These are phyloP conservation scores for Bullera alba DNA, from an alignment of 768 basidiomycete species.

Conservation along the genomic window DNA sequence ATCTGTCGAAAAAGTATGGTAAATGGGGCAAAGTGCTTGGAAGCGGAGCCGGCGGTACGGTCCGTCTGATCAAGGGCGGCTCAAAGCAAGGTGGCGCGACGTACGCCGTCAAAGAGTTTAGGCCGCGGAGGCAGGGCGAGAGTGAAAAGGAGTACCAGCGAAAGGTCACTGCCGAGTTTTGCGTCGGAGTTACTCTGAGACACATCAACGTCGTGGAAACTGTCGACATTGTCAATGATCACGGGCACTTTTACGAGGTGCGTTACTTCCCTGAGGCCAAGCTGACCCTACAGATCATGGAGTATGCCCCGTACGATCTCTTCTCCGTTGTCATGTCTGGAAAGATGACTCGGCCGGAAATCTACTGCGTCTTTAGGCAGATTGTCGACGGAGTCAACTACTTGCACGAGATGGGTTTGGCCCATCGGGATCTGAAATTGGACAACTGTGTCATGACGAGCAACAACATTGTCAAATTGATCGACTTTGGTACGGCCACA, in stretches of 20 bases:
- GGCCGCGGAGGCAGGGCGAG: conserved; percentile 81
- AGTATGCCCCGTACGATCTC: conserved; percentile 95
- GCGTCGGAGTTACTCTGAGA: conserved; percentile 74
- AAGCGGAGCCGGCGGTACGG: conserved; percentile 95
- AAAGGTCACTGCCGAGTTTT: conserved; percentile 98
- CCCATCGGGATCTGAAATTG: conserved; percentile 96
- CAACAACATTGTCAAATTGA: conserved; percentile 90
- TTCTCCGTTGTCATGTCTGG: conserved; percentile 99
- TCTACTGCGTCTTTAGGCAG: conserved; percentile 98
- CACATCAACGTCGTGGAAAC: conserved; percentile 96
- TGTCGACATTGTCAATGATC: conserved; percentile 94
- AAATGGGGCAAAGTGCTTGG: conserved; percentile 97
- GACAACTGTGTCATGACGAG: conserved; percentile 99
- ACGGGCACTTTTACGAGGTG: conserved; percentile 98
- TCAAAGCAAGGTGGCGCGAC: conserved; percentile 73
- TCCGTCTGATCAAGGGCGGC: conserved; percentile 83
- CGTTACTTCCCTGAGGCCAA: too few relatives aligned
- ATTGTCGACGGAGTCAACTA: conserved; percentile 98
- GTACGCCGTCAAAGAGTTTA: conserved; percentile 96
- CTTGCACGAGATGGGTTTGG: conserved; percentile 92
- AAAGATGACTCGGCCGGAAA: conserved; percentile 96
- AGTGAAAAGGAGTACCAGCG: conserved; percentile 97
- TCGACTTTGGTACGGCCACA: conserved; percentile 99
- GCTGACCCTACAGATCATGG: conserved; percentile 72
- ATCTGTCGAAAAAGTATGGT: conserved; percentile 96